phyloP scores from a whole-genome alignment of 176 grass and related monocot genomes.

The Zoysia pacifica region DNA sequence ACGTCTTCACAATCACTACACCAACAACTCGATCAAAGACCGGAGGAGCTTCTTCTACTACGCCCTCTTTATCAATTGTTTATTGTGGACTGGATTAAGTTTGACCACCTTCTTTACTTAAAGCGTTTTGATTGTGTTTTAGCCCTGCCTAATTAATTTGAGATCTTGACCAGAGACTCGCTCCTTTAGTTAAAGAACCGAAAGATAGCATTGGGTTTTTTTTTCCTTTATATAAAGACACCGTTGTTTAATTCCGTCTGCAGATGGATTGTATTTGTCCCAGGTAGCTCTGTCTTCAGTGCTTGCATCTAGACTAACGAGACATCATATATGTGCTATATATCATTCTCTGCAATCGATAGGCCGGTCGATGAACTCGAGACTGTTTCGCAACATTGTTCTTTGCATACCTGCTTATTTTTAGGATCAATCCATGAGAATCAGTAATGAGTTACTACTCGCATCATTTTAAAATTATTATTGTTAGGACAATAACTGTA shows the following conservation, averaged over 20 bases:
- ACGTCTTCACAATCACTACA: constrained; percentile 34
- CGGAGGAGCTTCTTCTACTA: neutral
- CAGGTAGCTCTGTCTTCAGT: neutral
- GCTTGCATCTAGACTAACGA: too few relatives aligned
- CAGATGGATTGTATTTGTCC: neutral
- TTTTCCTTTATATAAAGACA: neutral
- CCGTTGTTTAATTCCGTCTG: neutral
- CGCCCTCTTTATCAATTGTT: neutral
- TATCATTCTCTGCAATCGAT: too few relatives aligned
- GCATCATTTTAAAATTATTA: too few relatives aligned
- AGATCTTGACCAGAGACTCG: constrained; percentile 44
- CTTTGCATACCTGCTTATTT: too few relatives aligned
- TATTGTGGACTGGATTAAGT: neutral
- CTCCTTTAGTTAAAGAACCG: neutral
- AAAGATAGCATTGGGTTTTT: neutral
- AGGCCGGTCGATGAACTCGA: too few relatives aligned
- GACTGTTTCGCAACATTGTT: too few relatives aligned
- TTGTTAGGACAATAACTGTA: too few relatives aligned
- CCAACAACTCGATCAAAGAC: neutral
- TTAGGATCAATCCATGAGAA: too few relatives aligned
- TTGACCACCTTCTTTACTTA: constrained; percentile 23
- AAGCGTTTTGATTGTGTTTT: constrained; percentile 1
- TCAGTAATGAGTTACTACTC: too few relatives aligned
- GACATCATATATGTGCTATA: too few relatives aligned
- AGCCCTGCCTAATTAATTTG: neutral